These are phyloP conservation scores for Myriosclerotinia scirpicola DNA, from an alignment of 2,329 filamentous ascomycete species.

Conservation along the genomic window DNA sequence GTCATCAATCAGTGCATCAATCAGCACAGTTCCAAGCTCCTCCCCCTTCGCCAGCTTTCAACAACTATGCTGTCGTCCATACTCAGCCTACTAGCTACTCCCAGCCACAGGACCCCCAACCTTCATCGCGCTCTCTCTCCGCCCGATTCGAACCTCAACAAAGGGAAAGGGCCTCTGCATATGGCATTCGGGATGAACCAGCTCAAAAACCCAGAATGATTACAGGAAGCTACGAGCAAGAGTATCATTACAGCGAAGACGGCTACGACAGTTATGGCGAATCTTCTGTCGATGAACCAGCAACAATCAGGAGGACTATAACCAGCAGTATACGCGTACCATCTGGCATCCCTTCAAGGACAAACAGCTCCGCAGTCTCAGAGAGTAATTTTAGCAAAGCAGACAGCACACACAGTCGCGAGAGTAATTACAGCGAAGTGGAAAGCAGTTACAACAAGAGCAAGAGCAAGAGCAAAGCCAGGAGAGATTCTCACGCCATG, in stretches of 20 bases:
- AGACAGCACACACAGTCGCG: conserved; percentile 19
- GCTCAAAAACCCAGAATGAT: conserved; percentile 19
- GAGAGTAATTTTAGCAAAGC: conserved; percentile 21
- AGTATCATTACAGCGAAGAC: conserved; percentile 20
- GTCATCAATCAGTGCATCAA: conserved; percentile 13
- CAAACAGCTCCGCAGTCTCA: conserved; percentile 7
- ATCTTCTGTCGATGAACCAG: conserved; percentile 14
- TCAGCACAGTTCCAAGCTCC: conserved; percentile 19
- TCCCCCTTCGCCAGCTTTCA: conserved; percentile 23
- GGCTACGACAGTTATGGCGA: conserved; percentile 15
- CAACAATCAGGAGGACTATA: conserved; percentile 5
- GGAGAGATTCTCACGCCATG: conserved; percentile 34
- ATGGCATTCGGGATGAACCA: conserved; percentile 25
- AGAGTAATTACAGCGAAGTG: conserved; percentile 22
- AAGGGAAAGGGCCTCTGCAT: conserved; percentile 28
- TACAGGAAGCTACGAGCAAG: conserved; percentile 15
- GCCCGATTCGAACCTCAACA: conserved; percentile 34
- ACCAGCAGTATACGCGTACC: conserved; percentile 20
- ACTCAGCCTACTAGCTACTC: conserved; percentile 9
- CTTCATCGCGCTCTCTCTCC: conserved; percentile 29
- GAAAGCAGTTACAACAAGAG: conserved; percentile 11
- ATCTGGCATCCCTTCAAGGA: conserved; percentile 14
- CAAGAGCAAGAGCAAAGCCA: conserved; percentile 25
- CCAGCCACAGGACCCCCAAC: conserved; percentile 9
- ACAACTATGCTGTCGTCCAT: conserved; percentile 9